Conservation (phyloP, 495 filamentous ascomycete species). For the Cladorrhinum samala region DNA sequence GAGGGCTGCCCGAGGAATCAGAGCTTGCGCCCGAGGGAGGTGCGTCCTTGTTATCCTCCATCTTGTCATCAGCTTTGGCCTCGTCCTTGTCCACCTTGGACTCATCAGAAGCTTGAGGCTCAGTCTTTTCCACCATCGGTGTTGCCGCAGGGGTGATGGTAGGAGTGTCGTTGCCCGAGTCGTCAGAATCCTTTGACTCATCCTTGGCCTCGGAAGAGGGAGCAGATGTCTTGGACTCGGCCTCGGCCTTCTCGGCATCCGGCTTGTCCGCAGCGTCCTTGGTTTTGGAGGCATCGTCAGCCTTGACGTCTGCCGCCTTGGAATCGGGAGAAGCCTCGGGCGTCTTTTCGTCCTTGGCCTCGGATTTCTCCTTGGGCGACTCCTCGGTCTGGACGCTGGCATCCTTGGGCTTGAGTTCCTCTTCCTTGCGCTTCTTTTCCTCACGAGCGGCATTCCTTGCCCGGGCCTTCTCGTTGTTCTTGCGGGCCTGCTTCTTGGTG, state of each 20-base stretch:
- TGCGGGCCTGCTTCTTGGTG: conserved; percentile 41
- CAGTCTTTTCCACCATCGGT: conserved; percentile 22
- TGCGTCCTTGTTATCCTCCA: conserved; percentile 1
- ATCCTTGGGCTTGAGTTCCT: conserved; percentile 37
- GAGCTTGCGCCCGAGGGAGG: conserved; percentile 15
- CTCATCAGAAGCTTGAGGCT: conserved; percentile 11
- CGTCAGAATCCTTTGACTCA: conserved; percentile 11
- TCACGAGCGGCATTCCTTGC: conserved; percentile 28
- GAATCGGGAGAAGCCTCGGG: conserved; percentile 15
- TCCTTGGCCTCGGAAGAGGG: conserved; percentile 9
- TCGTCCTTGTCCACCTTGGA: conserved; percentile 6
- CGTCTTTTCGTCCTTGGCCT: conserved; percentile 29
- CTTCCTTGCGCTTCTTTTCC: conserved; percentile 34
- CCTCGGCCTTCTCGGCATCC: conserved; percentile 10
- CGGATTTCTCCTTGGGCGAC: conserved; percentile 21
- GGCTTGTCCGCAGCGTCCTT: conserved; percentile 3
- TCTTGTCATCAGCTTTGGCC: conserved; percentile 4
- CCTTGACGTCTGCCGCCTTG: conserved; percentile 12
- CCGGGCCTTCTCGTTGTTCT: conserved; percentile 35
- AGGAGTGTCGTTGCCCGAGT: conserved; percentile 21
- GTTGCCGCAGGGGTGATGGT: conserved; percentile 21
- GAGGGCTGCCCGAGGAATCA: conserved; percentile 19
- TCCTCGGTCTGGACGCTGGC: conserved; percentile 34
- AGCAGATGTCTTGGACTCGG: conserved; percentile 4
- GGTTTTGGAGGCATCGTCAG: conserved; percentile 3